A percentile compares a stretch with the other conserved stretches of the same genome.
Conservation (phyloP, 495 filamentous ascomycete species). For the Penicillium antarcticum region DNA sequence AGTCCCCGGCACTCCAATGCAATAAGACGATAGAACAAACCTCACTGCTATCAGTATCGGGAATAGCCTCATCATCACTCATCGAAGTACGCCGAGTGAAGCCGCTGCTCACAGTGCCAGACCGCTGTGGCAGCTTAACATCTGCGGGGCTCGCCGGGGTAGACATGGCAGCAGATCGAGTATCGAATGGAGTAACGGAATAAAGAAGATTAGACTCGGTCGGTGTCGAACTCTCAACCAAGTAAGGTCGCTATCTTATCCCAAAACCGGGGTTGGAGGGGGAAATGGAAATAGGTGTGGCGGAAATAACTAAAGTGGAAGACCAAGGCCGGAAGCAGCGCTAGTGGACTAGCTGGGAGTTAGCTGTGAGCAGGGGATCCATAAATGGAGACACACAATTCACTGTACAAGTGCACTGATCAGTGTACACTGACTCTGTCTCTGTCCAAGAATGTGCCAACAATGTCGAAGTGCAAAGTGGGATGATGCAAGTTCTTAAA, state of each 20-base stretch:
- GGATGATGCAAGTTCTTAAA: conserved; percentile 10
- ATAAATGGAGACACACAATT: not conserved
- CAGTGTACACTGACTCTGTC: not conserved
- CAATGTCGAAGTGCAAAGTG: not conserved
- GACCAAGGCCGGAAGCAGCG: conserved; percentile 7
- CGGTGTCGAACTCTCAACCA: not conserved
- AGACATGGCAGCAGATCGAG: conserved; percentile 22
- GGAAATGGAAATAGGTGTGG: not conserved
- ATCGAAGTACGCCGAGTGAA: conserved; percentile 36
- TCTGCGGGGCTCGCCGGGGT: conserved; percentile 34
- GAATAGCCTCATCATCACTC: conserved; percentile 64
- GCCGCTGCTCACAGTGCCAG: conserved; percentile 49
- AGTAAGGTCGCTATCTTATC: not conserved
- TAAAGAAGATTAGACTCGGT: not conserved
- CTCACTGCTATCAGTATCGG: conserved; percentile 74
- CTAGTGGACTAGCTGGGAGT: conserved; percentile 21
- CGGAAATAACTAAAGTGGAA: not conserved
- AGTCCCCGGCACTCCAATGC: not conserved
- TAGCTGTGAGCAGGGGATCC: not conserved
- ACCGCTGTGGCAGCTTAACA: conserved; percentile 52
- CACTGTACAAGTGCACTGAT: no score
- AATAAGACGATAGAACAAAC: conserved; percentile 39
- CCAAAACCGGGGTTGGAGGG: not conserved
- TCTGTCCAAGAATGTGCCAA: not conserved
- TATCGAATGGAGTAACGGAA: not conserved